Percentiles rank a stretch among this genome's conserved stretches.
Evolutionary conservation across 1,284 basidiomycete genomes (phyloP).

Genomic region (Cutaneotrichosporon cutaneum): DNA sequence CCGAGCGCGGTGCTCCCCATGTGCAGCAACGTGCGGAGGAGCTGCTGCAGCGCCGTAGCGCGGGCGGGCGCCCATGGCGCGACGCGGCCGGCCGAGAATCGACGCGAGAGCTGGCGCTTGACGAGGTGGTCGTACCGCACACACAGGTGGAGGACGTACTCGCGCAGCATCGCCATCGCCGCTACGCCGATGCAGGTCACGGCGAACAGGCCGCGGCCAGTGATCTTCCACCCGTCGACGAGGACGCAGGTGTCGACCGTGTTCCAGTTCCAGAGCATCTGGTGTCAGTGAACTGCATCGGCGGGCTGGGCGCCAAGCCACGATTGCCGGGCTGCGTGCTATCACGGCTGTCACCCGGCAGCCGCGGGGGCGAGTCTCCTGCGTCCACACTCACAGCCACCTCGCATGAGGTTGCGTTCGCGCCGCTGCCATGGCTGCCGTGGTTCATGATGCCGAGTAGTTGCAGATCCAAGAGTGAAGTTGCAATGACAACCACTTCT

Average conservation of each 20-base stretch:
- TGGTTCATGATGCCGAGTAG: too few species aligned
- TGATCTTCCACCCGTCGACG: slow-evolving; percentile 33
- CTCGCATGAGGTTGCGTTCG: too few species aligned
- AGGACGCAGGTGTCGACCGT: slow-evolving; percentile 36
- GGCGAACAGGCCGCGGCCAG: slow-evolving; percentile 31
- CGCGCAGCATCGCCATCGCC: slow-evolving; percentile 26
- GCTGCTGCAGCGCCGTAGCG: slow-evolving; percentile 35
- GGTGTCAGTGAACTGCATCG: background rate
- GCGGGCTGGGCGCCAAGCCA: too few species aligned
- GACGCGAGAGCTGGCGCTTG: slow-evolving; percentile 11
- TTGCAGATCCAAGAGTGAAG: too few species aligned
- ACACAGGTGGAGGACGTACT: slow-evolving; percentile 26
- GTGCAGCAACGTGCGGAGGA: slow-evolving; percentile 29
- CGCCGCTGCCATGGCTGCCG: too few species aligned
- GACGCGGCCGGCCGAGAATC: slow-evolving; percentile 9
- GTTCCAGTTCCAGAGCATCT: slow-evolving; percentile 45
- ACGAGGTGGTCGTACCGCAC: slow-evolving; percentile 28
- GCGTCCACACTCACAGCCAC: too few species aligned
- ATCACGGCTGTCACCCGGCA: too few species aligned
- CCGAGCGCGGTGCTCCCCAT: slow-evolving; percentile 26
- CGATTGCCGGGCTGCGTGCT: background rate
- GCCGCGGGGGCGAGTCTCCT: too few species aligned
- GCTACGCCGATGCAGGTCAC: slow-evolving; percentile 34
- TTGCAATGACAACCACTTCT: too few species aligned
- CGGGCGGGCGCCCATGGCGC: slow-evolving; percentile 25